phyloP scores from a whole-genome alignment of 169 alveolate genomes.

The Eimeria nieschulzi region DNA sequence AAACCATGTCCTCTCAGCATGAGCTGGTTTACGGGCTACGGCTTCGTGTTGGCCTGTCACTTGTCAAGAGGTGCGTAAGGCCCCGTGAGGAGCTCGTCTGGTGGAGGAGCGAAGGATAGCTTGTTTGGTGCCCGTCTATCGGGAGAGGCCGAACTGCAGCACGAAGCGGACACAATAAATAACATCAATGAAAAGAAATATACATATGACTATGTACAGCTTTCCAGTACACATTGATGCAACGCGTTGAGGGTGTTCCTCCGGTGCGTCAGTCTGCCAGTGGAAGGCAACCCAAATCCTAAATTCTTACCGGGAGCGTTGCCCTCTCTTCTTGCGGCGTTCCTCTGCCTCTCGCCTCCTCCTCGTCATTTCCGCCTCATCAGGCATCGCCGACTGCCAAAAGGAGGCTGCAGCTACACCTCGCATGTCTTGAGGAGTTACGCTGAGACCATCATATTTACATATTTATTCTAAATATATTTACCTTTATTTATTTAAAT shows the following conservation, averaged over 20 bases:
- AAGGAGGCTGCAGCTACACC: conserved; percentile 65
- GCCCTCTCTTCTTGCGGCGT: conserved; percentile 59
- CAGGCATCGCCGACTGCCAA: conserved; percentile 76
- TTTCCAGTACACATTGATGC: no score
- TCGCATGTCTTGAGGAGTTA: conserved; percentile 59
- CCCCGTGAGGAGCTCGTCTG: conserved; percentile 72
- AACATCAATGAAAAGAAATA: not conserved
- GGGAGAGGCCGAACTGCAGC: conserved; percentile 71
- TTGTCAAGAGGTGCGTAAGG: conserved; percentile 72
- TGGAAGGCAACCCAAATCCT: conserved; percentile 12
- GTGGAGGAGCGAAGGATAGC: conserved; percentile 74
- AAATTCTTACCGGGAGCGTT: conserved; percentile 39
- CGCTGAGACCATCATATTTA: not conserved
- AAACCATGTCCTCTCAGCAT: no score
- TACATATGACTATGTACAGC: not conserved
- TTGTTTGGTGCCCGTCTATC: conserved; percentile 59
- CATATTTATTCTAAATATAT: no score
- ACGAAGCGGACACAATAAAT: not conserved
- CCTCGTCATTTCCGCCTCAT: conserved; percentile 73
- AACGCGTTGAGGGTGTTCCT: no score
- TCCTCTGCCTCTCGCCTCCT: conserved; percentile 72
- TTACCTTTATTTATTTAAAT: no score
- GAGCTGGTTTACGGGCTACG: not conserved
- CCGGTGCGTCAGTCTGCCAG: not conserved
- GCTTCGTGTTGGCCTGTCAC: not conserved